phyloP scores from a whole-genome alignment of 176 grass and related monocot species.

The Triticum timopheevii region DNA sequence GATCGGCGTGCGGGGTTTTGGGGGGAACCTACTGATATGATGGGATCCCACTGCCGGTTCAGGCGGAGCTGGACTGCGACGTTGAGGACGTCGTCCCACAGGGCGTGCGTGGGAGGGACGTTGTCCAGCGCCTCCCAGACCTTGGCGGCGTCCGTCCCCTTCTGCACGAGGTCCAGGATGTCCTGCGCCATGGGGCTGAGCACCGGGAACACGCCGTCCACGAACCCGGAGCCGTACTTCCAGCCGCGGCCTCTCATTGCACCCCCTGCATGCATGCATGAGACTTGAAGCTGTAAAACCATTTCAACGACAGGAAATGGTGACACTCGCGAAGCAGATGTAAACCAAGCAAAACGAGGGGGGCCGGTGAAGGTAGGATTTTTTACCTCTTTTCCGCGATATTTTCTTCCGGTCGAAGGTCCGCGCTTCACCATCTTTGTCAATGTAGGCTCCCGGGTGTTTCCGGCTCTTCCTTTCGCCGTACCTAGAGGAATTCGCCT shows the following conservation, averaged over 20 bases:
- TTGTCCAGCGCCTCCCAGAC: constrained; percentile 64
- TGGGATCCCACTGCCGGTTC: constrained; percentile 67
- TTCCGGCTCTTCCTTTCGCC: constrained; percentile 36
- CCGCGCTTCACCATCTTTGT: constrained; percentile 66
- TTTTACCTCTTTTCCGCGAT: constrained; percentile 74
- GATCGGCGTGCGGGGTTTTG: not conserved
- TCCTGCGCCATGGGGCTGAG: constrained; percentile 82
- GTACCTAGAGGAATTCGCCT: constrained; percentile 7
- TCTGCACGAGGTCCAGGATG: constrained; percentile 68
- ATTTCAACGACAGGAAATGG: not conserved
- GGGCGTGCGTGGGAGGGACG: constrained; percentile 58
- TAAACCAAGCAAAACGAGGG: not conserved
- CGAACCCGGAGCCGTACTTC: constrained; percentile 92
- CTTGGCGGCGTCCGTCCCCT: constrained; percentile 48
- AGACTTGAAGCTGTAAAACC: not conserved
- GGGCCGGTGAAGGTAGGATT: not conserved
- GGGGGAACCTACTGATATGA: constrained; percentile 56
- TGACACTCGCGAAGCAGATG: not conserved
- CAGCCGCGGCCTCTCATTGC: constrained; percentile 70
- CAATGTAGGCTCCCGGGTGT: constrained; percentile 59
- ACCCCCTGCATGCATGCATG: constrained; percentile 47
- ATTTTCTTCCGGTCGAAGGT: constrained; percentile 65
- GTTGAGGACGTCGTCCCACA: constrained; percentile 79
- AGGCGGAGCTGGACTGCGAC: constrained; percentile 68
- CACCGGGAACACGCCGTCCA: constrained; percentile 84